Percentiles rank a stretch among this genome's conserved stretches.
phyloP scores from a whole-genome alignment of 768 basidiomycete species.

The Leccinum aurantiacum region DNA sequence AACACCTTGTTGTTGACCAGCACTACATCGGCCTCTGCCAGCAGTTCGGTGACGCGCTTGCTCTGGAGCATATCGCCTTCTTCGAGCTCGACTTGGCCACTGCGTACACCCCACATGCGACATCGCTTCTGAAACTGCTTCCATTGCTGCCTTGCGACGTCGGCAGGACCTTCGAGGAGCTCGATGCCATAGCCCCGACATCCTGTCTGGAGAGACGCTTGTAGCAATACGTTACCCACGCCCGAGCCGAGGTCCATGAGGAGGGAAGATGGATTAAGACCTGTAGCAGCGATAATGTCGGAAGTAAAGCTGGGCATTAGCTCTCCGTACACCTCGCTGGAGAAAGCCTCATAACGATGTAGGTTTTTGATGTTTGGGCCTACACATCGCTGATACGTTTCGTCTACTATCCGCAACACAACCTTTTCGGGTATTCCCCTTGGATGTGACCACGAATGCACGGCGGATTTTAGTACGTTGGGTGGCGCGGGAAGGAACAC shows the following conservation, averaged over 20 bases:
- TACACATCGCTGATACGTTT: slow-evolving; percentile 91
- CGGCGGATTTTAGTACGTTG: slow-evolving; percentile 50
- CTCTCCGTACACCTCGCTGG: slow-evolving; percentile 87
- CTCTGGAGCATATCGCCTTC: slow-evolving; percentile 85
- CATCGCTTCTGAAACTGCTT: slow-evolving; percentile 74
- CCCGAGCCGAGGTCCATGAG: slow-evolving; percentile 87
- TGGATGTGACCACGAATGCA: slow-evolving; percentile 43
- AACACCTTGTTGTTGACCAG: slow-evolving; percentile 90
- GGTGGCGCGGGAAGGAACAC: slow-evolving; percentile 43
- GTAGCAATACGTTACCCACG: slow-evolving; percentile 81
- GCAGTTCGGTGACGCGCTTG: slow-evolving; percentile 61
- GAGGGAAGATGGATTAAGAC: slow-evolving; percentile 53
- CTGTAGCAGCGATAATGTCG: slow-evolving; percentile 51
- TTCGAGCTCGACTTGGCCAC: slow-evolving; percentile 75
- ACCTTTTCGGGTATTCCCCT: slow-evolving; percentile 63
- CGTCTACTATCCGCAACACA: slow-evolving; percentile 76
- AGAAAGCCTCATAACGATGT: slow-evolving; percentile 79
- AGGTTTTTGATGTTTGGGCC: slow-evolving; percentile 85
- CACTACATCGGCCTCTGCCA: slow-evolving; percentile 86
- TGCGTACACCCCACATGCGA: slow-evolving; percentile 86
- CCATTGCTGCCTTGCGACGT: slow-evolving; percentile 74
- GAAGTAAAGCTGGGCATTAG: slow-evolving; percentile 74
- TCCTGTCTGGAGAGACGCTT: slow-evolving; percentile 78
- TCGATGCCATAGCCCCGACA: slow-evolving; percentile 80
- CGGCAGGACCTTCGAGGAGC: slow-evolving; percentile 73